Conservation (phyloP, 768 basidiomycete species). For the Chalciporus chontae region DNA sequence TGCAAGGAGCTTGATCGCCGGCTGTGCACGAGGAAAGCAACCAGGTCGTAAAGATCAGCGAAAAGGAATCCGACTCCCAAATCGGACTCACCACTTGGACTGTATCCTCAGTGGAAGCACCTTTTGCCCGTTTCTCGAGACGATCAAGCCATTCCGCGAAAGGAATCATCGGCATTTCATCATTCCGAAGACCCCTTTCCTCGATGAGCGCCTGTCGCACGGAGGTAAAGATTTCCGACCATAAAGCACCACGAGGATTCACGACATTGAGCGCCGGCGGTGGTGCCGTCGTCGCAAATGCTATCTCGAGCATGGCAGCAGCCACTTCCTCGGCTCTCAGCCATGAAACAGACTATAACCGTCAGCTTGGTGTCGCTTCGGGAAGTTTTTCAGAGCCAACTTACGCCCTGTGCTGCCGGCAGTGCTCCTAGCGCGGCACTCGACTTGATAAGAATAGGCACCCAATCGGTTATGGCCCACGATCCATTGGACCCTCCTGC, state of each 20-base stretch:
- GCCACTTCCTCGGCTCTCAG: constrained; percentile 35
- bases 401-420: constrained; percentile 32
- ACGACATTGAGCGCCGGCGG: constrained; percentile 35
- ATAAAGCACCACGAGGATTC: constrained; percentile 33
- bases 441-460: constrained; percentile 33
- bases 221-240: constrained; percentile 24
- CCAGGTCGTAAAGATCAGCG: not conserved
- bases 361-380: too few relatives aligned
- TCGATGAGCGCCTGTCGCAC: constrained; percentile 18
- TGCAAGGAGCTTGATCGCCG: constrained; percentile 30
- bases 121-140: constrained; percentile 25
- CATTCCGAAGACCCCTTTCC: constrained; percentile 3
- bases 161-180: constrained; percentile 21
- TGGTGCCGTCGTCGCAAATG: constrained; percentile 16
- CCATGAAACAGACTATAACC: constrained; percentile 31
- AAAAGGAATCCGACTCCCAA: not conserved
- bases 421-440: constrained; percentile 26
- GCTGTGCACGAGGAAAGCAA: constrained; percentile 14
- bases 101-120: constrained; percentile 1
- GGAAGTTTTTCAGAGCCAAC: not conserved
- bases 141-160: constrained; percentile 30
- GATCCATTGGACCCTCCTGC: constrained; percentile 30
- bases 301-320: constrained; percentile 31
- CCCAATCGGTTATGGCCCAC: constrained; percentile 35
- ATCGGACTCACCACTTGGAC: not conserved